Evolutionary conservation across 306 rosid species (phyloP).

Genomic region (Medicago truncatula): MtrunA17r5.0-ANR NC_053042.1:15045501-15046000

Average conservation of each 20-base stretch:
- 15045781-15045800: neutral
- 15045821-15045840: neutral
- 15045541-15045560: slow-evolving; percentile 93
- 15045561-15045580: slow-evolving; percentile 95
- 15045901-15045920: neutral
- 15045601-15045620: neutral
- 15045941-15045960: neutral
- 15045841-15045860: neutral
- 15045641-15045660: neutral
- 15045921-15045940: neutral
- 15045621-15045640: neutral
- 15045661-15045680: neutral
- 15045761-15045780: neutral
- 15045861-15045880: too few relatives aligned
- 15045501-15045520: slow-evolving; percentile 96
- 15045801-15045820: too few relatives aligned
- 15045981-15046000: neutral
- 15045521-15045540: slow-evolving; percentile 86
- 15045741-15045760: neutral
- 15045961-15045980: neutral
- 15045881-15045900: too few relatives aligned
- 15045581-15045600: slow-evolving; percentile 83
- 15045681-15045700: neutral
- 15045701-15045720: neutral
- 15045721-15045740: neutral